Conservation (phyloP, 192 early-diverging fungal species). For the Coemansia sp. region DNA sequence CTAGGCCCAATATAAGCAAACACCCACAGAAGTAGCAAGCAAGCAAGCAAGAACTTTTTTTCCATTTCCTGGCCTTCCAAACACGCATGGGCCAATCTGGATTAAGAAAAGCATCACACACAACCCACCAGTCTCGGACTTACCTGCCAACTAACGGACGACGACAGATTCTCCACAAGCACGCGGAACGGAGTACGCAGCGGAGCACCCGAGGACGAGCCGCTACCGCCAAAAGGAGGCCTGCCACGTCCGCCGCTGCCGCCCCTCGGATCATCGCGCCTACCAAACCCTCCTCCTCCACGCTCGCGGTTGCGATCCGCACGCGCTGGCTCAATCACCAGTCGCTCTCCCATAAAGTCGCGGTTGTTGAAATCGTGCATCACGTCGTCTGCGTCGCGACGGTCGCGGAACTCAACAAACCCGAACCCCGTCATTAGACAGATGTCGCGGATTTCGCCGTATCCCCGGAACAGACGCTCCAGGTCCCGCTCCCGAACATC, state of each 20-base stretch:
- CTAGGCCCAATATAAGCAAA: too few species aligned
- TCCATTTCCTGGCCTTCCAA: too few species aligned
- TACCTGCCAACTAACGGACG: slow-evolving; percentile 81
- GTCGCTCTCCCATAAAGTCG: slow-evolving; percentile 80
- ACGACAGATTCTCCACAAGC: slow-evolving; percentile 80
- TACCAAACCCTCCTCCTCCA: slow-evolving; percentile 33
- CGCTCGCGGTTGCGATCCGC: slow-evolving; percentile 59
- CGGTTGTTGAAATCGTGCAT: slow-evolving; percentile 82
- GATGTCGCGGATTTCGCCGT: slow-evolving; percentile 81
- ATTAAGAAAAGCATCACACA: not conserved
- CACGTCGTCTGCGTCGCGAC: slow-evolving; percentile 86
- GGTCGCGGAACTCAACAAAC: slow-evolving; percentile 91
- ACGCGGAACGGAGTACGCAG: slow-evolving; percentile 68
- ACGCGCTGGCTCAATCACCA: slow-evolving; percentile 83
- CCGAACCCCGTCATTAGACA: slow-evolving; percentile 84
- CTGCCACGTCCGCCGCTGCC: slow-evolving; percentile 24
- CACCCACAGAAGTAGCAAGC: too few species aligned
- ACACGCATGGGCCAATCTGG: too few species aligned
- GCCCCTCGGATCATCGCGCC: slow-evolving; percentile 38
- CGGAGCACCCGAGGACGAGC: slow-evolving; percentile 39
- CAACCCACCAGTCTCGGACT: slow-evolving; percentile 10
- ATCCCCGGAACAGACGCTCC: slow-evolving; percentile 77
- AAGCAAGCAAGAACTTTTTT: too few species aligned
- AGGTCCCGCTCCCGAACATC: slow-evolving; percentile 84
- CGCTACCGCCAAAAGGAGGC: slow-evolving; percentile 33